Conservation (phyloP, 1,139 yeast genomes). For the Entelexis paramagnoliae region DNA sequence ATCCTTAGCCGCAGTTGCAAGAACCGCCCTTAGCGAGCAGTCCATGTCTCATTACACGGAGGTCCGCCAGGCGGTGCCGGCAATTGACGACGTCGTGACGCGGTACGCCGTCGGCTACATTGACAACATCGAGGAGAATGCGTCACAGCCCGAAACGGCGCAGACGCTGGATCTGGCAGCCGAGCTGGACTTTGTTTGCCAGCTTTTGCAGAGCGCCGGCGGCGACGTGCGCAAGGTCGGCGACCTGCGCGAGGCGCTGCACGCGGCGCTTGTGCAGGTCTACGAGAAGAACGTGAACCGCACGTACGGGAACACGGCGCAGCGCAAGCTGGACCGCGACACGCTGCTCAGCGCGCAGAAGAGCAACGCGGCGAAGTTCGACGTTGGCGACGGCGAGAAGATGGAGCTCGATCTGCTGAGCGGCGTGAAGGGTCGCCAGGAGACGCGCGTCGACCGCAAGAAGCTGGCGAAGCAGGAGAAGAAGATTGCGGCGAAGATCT, state of each 20-base stretch:
- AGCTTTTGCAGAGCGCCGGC: slow-evolving; percentile 68
- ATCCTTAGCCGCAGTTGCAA: too few species aligned
- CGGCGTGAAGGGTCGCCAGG: slow-evolving; percentile 64
- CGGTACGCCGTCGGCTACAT: slow-evolving; percentile 88
- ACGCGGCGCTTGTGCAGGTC: slow-evolving; percentile 44
- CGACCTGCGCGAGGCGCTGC: slow-evolving; percentile 39
- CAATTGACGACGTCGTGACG: slow-evolving; percentile 79
- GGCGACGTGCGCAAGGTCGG: slow-evolving; percentile 50
- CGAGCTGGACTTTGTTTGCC: slow-evolving; percentile 57
- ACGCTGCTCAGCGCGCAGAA: slow-evolving; percentile 32
- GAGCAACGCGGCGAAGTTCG: slow-evolving; percentile 31
- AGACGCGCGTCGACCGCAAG: slow-evolving; percentile 89
- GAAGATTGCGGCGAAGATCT: slow-evolving; percentile 92
- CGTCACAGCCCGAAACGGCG: slow-evolving; percentile 73
- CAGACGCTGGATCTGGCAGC: slow-evolving; percentile 48
- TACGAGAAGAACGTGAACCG: slow-evolving; percentile 56
- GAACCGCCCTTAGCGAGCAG: too few species aligned
- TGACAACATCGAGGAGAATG: slow-evolving; percentile 60
- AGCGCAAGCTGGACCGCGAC: slow-evolving; percentile 49
- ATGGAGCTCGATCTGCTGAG: slow-evolving; percentile 63
- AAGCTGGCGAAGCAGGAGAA: slow-evolving; percentile 94
- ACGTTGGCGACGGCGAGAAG: slow-evolving; percentile 46
- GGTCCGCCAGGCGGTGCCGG: slow-evolving; percentile 81
- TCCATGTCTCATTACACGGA: slow-evolving; percentile 27
- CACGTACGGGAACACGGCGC: slow-evolving; percentile 57